A percentile compares a stretch with the other conserved stretches of the same genome.
phyloP scores from a whole-genome alignment of 192 early-diverging fungal species.

The Podila minutissima region DNA sequence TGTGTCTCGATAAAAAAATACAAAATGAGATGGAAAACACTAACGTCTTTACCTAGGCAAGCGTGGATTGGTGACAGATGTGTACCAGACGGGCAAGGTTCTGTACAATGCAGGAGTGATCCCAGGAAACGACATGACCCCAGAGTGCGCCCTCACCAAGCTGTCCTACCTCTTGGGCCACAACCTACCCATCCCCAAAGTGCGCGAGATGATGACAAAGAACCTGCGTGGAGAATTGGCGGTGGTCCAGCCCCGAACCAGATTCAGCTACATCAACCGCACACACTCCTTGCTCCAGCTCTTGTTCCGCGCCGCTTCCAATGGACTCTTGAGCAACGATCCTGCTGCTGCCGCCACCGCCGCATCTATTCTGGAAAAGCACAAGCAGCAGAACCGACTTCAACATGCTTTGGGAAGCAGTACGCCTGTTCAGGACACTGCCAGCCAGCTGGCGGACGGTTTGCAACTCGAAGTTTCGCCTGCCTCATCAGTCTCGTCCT shows the following conservation, averaged over 20 bases:
- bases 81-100: conserved; percentile 91
- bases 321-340: conserved; percentile 17
- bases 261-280: conserved; percentile 74
- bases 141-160: conserved; percentile 96
- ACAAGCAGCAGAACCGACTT: neutral
- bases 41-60: conserved; percentile 45
- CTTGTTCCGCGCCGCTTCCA: conserved; percentile 51
- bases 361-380: neutral
- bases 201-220: conserved; percentile 82
- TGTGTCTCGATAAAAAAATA: neutral
- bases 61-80: conserved; percentile 87
- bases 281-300: conserved; percentile 63
- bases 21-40: neutral
- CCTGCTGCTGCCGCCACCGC: neutral
- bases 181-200: conserved; percentile 65
- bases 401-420: neutral
- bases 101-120: conserved; percentile 84
- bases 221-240: conserved; percentile 96
- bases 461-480: neutral
- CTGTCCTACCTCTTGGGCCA: conserved; percentile 92
- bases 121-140: conserved; percentile 94
- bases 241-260: conserved; percentile 65
- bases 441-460: neutral
- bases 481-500: neutral
- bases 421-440: neutral